Evolutionary conservation across 176 grass and related monocot species (phyloP), one percentile per base, ranked within the genome.

Genomic region (Aegilops sharonensis): DNA sequence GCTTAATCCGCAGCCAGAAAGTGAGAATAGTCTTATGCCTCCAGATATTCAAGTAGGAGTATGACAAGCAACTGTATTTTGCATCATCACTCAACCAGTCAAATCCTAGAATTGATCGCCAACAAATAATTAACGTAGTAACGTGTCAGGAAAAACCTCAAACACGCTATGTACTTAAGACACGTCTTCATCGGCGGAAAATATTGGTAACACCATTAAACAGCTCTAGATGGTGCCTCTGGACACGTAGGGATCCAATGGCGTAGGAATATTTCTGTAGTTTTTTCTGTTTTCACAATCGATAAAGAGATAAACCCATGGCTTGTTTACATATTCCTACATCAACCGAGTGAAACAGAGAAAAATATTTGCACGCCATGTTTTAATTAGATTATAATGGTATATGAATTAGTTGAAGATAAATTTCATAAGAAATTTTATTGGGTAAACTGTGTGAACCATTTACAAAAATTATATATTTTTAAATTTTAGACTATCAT

Each of bases 1-100:
- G 35, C 29, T 23, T 25, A 29, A 75, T 23, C 77, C 21, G 68
- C 45, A 14, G 25, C 20, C 40, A 67, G 25, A 84, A 20, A 85
- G 45, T 47, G 13, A 85, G 35, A 81, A 36, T 42, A n/a, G 64
- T 25, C 42, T 34, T 45, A 34, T 80, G 24, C 60, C 17, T 63
- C 23, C 27, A 56, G 4, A 15, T 68, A 50, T 75, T 81, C 62
- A 21, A 77, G 36, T 18, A 60, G 34, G 68, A 84, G 61, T 27
- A 31, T 3, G 85, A 61, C 74, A 77, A 68, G 68, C 81, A 84
- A 75, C 68, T 39, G 68, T 68, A 75, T 87, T 84, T 57, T 31
- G 37, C 27, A 23, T 60, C 24, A 7, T 68, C 36, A 50, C 11
- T 15, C 20, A 31, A 61, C 60, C 68, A 29, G 30, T 84, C 85